phyloP scores from a whole-genome alignment of 345 rosid species.

The Hibiscus mutabilis region DNA sequence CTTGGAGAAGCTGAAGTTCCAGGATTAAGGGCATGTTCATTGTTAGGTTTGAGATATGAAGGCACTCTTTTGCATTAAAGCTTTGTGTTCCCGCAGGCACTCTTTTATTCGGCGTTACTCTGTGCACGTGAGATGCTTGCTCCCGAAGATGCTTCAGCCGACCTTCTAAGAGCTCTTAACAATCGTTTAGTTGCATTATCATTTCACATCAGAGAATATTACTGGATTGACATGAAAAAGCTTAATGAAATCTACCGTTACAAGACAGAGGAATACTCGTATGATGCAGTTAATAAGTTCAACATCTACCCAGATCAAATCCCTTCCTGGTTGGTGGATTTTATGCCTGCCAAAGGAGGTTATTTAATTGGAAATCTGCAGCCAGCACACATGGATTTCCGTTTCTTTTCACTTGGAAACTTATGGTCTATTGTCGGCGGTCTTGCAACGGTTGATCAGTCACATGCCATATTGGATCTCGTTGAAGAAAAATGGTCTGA shows the following conservation, averaged over 20 bases:
- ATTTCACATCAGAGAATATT: constrained; percentile 86
- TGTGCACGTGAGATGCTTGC: constrained; percentile 86
- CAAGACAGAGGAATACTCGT: constrained; percentile 82
- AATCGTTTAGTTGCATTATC: constrained; percentile 79
- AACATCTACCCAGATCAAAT: constrained; percentile 93
- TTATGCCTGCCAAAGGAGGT: constrained; percentile 76
- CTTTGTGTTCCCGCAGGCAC: constrained; percentile 40
- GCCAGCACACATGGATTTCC: constrained; percentile 96
- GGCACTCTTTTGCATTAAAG: background rate
- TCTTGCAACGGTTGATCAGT: constrained; percentile 64
- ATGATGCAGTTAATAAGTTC: constrained; percentile 85
- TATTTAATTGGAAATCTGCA: constrained; percentile 84
- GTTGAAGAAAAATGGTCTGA: constrained; percentile 81
- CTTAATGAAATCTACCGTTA: constrained; percentile 80
- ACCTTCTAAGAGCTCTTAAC: constrained; percentile 69
- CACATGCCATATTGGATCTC: constrained; percentile 86
- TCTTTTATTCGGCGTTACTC: constrained; percentile 76
- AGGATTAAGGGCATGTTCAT: background rate
- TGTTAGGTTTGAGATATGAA: background rate
- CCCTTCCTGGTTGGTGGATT: constrained; percentile 79
- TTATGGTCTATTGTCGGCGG: constrained; percentile 74
- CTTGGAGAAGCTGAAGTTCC: constrained; percentile 7
- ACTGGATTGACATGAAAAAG: constrained; percentile 76
- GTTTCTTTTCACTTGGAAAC: constrained; percentile 86
- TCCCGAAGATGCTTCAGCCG: constrained; percentile 75